A percentile compares a stretch with the other conserved stretches of the same genome.
These are phyloP conservation scores for Hyparrhenia diplandra DNA, from an alignment of 176 grass and related monocot genomes.

Conservation along the genomic window DNA sequence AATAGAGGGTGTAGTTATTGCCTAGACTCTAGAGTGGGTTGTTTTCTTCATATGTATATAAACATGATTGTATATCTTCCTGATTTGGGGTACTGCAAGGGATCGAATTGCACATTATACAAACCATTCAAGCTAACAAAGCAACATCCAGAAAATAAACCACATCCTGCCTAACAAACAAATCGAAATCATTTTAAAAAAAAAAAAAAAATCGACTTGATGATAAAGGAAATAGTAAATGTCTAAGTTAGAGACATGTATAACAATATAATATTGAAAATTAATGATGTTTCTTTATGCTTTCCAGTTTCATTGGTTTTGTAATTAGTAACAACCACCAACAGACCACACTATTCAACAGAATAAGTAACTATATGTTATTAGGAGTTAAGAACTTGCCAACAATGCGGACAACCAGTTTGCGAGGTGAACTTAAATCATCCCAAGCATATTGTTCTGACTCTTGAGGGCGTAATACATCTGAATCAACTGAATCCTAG, in stretches of 20 bases:
- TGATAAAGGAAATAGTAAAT: background rate
- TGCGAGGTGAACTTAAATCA: constrained; percentile 72
- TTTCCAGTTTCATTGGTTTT: background rate
- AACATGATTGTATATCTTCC: no score
- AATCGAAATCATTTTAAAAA: background rate
- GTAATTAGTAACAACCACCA: constrained; percentile 17
- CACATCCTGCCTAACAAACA: background rate
- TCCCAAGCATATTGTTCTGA: constrained; percentile 74
- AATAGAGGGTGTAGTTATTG: no score
- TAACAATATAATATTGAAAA: background rate
- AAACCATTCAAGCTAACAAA: no score
- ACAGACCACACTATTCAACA: constrained; percentile 16
- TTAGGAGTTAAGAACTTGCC: constrained; percentile 45
- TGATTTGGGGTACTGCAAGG: no score
- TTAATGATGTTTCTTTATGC: background rate
- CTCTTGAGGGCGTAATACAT: constrained; percentile 55
- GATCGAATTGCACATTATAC: no score
- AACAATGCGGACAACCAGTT: constrained; percentile 68
- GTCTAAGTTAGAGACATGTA: background rate
- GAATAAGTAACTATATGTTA: constrained; percentile 3
- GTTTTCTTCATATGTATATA: no score
- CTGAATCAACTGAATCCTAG: constrained; percentile 67
- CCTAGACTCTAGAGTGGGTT: no score
- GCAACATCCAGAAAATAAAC: background rate
- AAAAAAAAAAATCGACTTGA: no score